A percentile compares a stretch with the other conserved stretches of the same genome.
These are phyloP conservation scores for Backusella tuberculispora DNA, from an alignment of 192 early-diverging fungal species.

Conservation along the genomic window DNA sequence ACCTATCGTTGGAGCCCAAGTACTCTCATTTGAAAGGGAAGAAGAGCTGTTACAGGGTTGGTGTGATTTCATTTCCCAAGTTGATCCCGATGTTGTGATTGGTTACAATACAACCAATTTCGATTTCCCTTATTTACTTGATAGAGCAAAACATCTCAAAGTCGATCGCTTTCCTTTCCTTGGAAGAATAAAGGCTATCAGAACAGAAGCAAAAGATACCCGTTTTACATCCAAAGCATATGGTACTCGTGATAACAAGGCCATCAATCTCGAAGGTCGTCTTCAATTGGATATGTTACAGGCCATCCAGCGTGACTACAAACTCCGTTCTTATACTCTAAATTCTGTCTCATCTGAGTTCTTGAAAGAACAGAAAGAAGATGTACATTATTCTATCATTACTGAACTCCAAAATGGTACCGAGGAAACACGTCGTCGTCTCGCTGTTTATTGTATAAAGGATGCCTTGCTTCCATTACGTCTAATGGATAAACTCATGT, in stretches of 20 bases:
- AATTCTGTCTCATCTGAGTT: constrained; percentile 97
- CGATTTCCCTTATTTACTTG: constrained; percentile 95
- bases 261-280: constrained; percentile 88
- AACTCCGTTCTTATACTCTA: constrained; percentile 92
- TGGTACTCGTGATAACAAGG: constrained; percentile 91
- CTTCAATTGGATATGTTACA: constrained; percentile 92
- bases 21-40: constrained; percentile 80
- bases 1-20: constrained; percentile 89
- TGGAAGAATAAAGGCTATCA: constrained; percentile 64
- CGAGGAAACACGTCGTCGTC: constrained; percentile 88
- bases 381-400: constrained; percentile 98
- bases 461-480: constrained; percentile 94
- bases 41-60: constrained; percentile 78
- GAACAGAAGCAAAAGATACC: constrained; percentile 77
- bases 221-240: constrained; percentile 92
- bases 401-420: constrained; percentile 96
- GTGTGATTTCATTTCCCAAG: constrained; percentile 84
- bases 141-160: constrained; percentile 80
- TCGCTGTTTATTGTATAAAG: constrained; percentile 98
- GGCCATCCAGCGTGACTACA: constrained; percentile 95
- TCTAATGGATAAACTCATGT: constrained; percentile 97
- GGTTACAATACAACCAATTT: constrained; percentile 98
- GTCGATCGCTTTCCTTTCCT: constrained; percentile 82
- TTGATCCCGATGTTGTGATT: constrained; percentile 92
- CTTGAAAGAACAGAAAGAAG: constrained; percentile 98